Percentiles rank a stretch among this genome's conserved stretches.
Evolutionary conservation across 1,139 yeast species (phyloP).

Genomic region (Candida neerlandica): DNA sequence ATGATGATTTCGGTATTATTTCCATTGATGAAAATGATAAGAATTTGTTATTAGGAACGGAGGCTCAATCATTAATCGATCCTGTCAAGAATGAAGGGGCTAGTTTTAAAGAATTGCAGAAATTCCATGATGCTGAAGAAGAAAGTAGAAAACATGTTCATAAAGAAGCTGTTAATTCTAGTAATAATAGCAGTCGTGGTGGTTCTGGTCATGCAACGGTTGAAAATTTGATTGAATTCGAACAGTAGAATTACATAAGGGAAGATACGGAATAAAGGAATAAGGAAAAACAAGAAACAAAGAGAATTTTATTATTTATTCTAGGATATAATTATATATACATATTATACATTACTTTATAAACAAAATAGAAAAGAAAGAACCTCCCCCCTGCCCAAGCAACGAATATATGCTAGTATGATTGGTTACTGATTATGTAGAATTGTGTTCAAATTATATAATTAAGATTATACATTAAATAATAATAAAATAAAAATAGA

Average conservation of each 20-base stretch:
- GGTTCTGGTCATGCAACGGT: conserved; percentile 2
- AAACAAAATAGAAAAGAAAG: not conserved
- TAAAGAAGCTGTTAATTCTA: conserved; percentile 12
- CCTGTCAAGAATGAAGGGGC: conserved; percentile 15
- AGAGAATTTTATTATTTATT: not conserved
- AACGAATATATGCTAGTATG: too few relatives aligned
- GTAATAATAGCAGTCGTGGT: conserved; percentile 4
- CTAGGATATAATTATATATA: conserved; percentile 1
- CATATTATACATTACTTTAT: not conserved
- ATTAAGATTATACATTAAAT: not conserved
- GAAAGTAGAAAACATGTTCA: conserved; percentile 7
- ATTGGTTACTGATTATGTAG: too few relatives aligned
- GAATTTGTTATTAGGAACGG: conserved; percentile 50
- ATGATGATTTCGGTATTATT: conserved; percentile 51
- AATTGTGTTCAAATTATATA: too few relatives aligned
- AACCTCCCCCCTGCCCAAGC: not conserved
- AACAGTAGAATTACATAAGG: conserved; percentile 13
- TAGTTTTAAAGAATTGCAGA: conserved; percentile 12
- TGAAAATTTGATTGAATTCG: conserved; percentile 31
- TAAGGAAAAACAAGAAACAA: not conserved
- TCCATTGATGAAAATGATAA: conserved; percentile 50
- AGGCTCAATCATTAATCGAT: conserved; percentile 40
- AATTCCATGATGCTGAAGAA: conserved; percentile 19
- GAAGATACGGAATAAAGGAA: not conserved
- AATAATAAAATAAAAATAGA: not conserved